Percentiles rank a stretch among this genome's conserved stretches.
These are phyloP conservation scores for Novymonas esmeraldas DNA, from an alignment of 208 protist species.

Conservation along the genomic window DNA sequence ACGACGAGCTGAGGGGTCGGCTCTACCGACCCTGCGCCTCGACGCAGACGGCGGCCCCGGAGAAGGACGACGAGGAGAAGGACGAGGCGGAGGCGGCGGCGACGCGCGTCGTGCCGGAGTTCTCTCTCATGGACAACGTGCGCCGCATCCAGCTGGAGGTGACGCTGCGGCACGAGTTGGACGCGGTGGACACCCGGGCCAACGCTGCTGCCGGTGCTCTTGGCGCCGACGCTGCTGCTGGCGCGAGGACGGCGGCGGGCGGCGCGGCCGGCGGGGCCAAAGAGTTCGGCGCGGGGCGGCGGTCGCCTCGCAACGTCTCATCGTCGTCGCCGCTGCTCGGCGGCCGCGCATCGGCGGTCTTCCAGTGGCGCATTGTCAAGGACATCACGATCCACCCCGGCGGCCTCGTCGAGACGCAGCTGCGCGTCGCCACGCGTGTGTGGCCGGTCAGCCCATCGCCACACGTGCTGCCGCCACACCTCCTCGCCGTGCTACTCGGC, in stretches of 20 bases:
- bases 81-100: background rate
- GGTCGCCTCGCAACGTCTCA: background rate
- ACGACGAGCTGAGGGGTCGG: slow-evolving; percentile 37
- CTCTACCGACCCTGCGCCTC: slow-evolving; percentile 49
- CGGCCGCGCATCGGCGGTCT: slow-evolving; percentile 22
- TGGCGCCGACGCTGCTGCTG: background rate
- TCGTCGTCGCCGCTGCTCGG: background rate
- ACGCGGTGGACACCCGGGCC: background rate
- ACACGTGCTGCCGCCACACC: slow-evolving; percentile 13
- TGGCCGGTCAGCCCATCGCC: slow-evolving; percentile 19
- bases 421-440: slow-evolving; percentile 34
- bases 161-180: slow-evolving; percentile 34
- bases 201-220: background rate
- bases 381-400: slow-evolving; percentile 42
- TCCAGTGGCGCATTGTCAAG: slow-evolving; percentile 47
- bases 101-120: slow-evolving; percentile 26
- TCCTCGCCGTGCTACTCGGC: slow-evolving; percentile 29
- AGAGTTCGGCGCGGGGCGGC: background rate
- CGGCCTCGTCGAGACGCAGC: slow-evolving; percentile 49
- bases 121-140: slow-evolving; percentile 59
- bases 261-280: background rate
- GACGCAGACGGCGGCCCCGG: background rate
- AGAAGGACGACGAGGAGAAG: background rate
- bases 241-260: background rate
- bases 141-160: slow-evolving; percentile 38